A percentile compares a stretch with the other conserved stretches of the same genome.
Conservation (phyloP, 2,329 filamentous ascomycete species). For the Cercospora citrullina region DNA sequence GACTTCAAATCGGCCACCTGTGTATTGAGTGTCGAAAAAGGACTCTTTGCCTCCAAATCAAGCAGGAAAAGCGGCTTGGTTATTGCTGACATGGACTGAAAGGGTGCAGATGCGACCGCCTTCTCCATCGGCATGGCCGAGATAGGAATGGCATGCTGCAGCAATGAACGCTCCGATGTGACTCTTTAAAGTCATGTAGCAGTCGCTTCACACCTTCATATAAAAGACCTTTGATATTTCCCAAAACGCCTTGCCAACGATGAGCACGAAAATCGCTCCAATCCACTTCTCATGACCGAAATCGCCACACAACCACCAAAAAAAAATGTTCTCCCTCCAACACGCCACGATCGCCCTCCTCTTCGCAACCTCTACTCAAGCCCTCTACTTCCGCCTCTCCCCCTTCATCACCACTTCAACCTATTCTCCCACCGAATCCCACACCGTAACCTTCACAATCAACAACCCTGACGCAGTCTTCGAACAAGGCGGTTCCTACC, state of each 20-base stretch:
- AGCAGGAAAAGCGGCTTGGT: not conserved
- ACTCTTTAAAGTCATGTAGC: not conserved
- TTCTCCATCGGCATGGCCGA: not conserved
- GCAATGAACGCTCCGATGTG: not conserved
- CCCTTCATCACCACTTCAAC: conserved; percentile 21
- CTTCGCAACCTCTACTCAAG: conserved; percentile 4
- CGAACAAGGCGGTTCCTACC: conserved; percentile 25
- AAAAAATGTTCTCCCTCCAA: not conserved
- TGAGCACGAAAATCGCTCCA: not conserved
- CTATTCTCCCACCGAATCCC: conserved; percentile 15
- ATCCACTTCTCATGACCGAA: not conserved
- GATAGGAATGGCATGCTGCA: not conserved
- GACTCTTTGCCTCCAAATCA: not conserved
- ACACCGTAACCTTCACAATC: conserved; percentile 28
- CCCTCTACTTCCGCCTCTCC: conserved; percentile 27
- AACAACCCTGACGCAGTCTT: conserved; percentile 26
- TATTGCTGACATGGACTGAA: not conserved
- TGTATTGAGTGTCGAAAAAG: not conserved
- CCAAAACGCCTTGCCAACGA: no score
- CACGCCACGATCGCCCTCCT: conserved; percentile 3
- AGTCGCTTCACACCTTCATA: not conserved
- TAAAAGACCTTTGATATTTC: not conserved
- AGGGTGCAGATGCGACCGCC: not conserved
- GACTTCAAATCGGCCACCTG: not conserved
- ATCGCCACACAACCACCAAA: not conserved